phyloP scores from a whole-genome alignment of 257 asterid genomes.

The Solanum boliviense region DNA sequence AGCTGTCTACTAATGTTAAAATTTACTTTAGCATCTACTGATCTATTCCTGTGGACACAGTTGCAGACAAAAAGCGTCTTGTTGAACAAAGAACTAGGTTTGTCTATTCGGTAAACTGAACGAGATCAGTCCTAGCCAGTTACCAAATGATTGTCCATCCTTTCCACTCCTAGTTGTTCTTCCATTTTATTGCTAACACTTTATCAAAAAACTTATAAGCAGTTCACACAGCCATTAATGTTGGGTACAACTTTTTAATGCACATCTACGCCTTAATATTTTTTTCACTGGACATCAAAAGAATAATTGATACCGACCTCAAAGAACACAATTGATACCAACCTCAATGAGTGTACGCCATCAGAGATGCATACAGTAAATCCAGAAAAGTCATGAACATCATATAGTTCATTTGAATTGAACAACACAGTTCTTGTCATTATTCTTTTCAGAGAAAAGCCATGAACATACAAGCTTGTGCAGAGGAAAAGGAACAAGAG shows the following conservation, averaged over 20 bases:
- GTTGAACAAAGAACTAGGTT: neutral
- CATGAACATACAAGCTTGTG: neutral
- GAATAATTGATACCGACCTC: neutral
- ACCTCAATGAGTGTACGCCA: neutral
- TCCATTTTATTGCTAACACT: neutral
- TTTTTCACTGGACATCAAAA: neutral
- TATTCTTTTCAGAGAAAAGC: neutral
- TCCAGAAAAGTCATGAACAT: neutral
- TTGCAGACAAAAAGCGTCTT: neutral
- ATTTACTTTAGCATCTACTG: neutral
- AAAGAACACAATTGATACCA: neutral
- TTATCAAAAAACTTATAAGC: neutral
- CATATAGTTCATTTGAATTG: neutral
- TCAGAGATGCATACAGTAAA: neutral
- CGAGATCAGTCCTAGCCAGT: neutral
- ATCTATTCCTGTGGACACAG: neutral
- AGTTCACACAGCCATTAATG: neutral
- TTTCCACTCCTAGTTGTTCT: neutral
- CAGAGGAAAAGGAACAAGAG: neutral
- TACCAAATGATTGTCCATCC: neutral
- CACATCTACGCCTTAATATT: neutral
- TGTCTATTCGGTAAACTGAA: neutral
- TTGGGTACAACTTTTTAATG: neutral
- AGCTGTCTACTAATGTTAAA: neutral
- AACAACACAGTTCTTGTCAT: neutral